Percentiles rank a stretch among this genome's conserved stretches.
Conservation (phyloP, 371 early-diverging fungal genomes). For the Mucor circinelloides region DNA sequence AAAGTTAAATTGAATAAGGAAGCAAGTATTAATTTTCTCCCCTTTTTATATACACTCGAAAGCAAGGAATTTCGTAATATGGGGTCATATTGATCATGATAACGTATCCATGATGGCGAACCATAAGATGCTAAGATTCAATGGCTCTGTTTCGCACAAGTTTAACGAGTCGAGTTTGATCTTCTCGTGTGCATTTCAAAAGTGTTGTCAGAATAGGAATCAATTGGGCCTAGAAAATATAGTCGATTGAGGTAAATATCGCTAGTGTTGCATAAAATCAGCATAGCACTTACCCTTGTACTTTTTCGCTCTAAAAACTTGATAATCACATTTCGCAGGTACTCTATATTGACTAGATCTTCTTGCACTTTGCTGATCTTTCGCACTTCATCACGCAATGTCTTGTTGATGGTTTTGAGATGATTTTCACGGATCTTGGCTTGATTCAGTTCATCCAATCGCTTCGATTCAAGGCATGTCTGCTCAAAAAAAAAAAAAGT, state of each 20-base stretch:
- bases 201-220: slow-evolving; percentile 38
- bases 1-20: background rate
- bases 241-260: background rate
- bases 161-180: slow-evolving; percentile 26
- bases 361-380: slow-evolving; percentile 34
- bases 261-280: background rate
- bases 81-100: background rate
- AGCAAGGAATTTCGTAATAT: background rate
- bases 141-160: background rate
- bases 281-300: slow-evolving; percentile 51
- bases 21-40: background rate
- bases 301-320: slow-evolving; percentile 82
- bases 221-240: slow-evolving; percentile 29
- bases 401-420: slow-evolving; percentile 61
- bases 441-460: slow-evolving; percentile 44
- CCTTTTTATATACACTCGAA: background rate
- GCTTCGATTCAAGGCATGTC: slow-evolving; percentile 20
- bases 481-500: background rate
- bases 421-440: slow-evolving; percentile 60
- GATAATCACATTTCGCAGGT: slow-evolving; percentile 78
- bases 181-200: slow-evolving; percentile 35
- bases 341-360: slow-evolving; percentile 69
- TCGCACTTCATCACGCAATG: slow-evolving; percentile 64
- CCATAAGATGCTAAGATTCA: background rate
- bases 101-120: background rate